Evolutionary conservation across 129 eudicot species (phyloP).

Genomic region (Kitagawia praeruptora): DNA sequence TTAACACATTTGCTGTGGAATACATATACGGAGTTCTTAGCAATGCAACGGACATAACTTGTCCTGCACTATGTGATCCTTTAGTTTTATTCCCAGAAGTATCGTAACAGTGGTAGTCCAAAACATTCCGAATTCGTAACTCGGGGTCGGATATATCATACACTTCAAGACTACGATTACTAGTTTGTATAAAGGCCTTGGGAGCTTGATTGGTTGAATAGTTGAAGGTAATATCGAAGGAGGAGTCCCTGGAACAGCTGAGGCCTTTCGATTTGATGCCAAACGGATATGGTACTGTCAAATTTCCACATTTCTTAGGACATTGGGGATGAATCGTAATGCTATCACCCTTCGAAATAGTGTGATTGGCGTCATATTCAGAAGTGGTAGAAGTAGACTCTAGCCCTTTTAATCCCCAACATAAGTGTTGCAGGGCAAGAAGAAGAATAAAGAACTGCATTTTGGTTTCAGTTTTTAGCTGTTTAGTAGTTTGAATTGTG

Average conservation of each 20-base stretch:
- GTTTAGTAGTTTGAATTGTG: no score
- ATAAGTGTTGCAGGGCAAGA: neutral
- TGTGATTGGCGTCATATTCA: neutral
- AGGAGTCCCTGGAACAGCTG: neutral
- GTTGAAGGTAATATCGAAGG: neutral
- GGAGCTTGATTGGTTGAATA: neutral
- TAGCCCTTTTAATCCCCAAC: neutral
- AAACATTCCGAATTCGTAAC: neutral
- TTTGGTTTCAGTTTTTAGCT: neutral
- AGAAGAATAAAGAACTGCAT: neutral
- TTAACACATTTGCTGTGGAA: slow-evolving; percentile 3
- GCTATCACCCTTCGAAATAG: neutral
- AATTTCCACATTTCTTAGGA: neutral
- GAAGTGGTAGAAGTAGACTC: neutral
- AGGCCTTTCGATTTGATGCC: neutral
- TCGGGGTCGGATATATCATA: slow-evolving; percentile 9
- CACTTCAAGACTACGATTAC: neutral
- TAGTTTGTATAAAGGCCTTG: neutral
- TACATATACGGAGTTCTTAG: neutral
- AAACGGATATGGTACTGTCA: slow-evolving; percentile 1
- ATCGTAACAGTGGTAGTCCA: neutral
- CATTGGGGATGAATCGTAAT: neutral
- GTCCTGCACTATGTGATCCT: no score
- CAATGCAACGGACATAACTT: neutral
- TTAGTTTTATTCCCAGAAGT: neutral